phyloP scores from a whole-genome alignment of 208 protist species.

The Angomonas ambiguus region DNA sequence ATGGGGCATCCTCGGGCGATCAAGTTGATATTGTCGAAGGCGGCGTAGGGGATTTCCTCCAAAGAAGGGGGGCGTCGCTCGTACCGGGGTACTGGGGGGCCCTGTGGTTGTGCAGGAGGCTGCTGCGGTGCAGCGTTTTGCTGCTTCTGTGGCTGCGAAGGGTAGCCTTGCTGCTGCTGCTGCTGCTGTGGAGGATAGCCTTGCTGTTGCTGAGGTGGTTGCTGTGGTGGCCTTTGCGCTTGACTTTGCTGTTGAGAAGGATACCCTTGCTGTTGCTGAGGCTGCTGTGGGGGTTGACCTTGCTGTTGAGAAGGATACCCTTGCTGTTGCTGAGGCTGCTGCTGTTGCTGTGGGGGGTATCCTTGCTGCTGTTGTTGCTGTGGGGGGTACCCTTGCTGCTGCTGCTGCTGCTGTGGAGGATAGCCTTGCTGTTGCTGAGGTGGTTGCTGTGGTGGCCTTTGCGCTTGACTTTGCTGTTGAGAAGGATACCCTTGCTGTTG shows the following conservation, averaged over 20 bases:
- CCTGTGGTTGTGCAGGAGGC: too few species aligned
- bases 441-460: neutral
- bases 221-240: constrained; percentile 17
- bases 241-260: constrained; percentile 18
- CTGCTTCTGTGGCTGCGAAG: constrained; percentile 26
- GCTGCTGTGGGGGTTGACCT: constrained; percentile 9
- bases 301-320: constrained; percentile 4
- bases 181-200: constrained; percentile 23
- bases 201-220: constrained; percentile 15
- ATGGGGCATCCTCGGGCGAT: constrained; percentile 73
- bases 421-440: neutral
- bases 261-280: constrained; percentile 14
- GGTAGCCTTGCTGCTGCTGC: constrained; percentile 14
- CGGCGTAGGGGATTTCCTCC: constrained; percentile 63
- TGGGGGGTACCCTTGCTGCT: constrained; percentile 10
- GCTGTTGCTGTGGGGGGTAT: constrained; percentile 17
- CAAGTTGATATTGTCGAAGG: constrained; percentile 58
- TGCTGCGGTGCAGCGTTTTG: constrained; percentile 17
- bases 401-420: constrained; percentile 7
- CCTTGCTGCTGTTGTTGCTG: constrained; percentile 20
- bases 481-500: neutral
- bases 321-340: neutral
- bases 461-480: constrained; percentile 15
- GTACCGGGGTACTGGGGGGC: constrained; percentile 54
- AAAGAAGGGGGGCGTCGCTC: constrained; percentile 67